These are phyloP conservation scores for Syzygium oleosum DNA, from an alignment of 345 rosid genomes.

Conservation along the genomic window DNA sequence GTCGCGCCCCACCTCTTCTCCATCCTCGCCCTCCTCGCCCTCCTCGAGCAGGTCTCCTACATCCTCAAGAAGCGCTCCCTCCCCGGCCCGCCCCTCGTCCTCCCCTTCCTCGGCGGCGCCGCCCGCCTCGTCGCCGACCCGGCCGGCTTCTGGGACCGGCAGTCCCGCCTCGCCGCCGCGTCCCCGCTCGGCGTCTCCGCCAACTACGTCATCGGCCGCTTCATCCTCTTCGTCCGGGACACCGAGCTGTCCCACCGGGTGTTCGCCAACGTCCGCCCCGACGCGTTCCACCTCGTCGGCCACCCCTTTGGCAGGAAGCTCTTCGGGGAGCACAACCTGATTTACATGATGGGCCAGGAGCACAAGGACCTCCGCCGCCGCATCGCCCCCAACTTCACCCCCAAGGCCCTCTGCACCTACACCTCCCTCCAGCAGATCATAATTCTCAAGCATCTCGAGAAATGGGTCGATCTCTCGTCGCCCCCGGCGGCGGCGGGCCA, in stretches of 20 bases:
- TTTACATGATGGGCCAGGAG: constrained; percentile 77
- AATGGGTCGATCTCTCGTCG: constrained; percentile 31
- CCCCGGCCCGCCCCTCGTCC: constrained; percentile 53
- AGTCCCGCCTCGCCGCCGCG: constrained; percentile 24
- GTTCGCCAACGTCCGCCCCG: constrained; percentile 74
- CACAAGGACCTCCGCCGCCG: constrained; percentile 76
- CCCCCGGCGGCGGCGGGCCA: background rate
- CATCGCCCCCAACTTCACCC: constrained; percentile 79
- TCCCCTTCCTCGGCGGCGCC: constrained; percentile 66
- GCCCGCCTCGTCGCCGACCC: constrained; percentile 42
- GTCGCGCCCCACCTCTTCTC: background rate
- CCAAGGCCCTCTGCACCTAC: constrained; percentile 68
- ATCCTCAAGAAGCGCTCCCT: constrained; percentile 39
- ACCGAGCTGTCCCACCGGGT: constrained; percentile 60
- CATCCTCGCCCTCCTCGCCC: constrained; percentile 16
- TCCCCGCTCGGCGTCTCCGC: constrained; percentile 39
- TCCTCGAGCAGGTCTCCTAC: constrained; percentile 56
- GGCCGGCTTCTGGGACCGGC: constrained; percentile 64
- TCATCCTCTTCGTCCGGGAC: constrained; percentile 53
- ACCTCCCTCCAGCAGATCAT: constrained; percentile 51
- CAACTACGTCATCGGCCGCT: constrained; percentile 60
- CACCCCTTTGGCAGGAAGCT: constrained; percentile 85
- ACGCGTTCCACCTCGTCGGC: constrained; percentile 68
- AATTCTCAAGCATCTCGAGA: constrained; percentile 45
- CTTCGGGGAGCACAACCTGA: constrained; percentile 79